Conservation (phyloP, 306 rosid species). For the Mucuna pruriens region DNA sequence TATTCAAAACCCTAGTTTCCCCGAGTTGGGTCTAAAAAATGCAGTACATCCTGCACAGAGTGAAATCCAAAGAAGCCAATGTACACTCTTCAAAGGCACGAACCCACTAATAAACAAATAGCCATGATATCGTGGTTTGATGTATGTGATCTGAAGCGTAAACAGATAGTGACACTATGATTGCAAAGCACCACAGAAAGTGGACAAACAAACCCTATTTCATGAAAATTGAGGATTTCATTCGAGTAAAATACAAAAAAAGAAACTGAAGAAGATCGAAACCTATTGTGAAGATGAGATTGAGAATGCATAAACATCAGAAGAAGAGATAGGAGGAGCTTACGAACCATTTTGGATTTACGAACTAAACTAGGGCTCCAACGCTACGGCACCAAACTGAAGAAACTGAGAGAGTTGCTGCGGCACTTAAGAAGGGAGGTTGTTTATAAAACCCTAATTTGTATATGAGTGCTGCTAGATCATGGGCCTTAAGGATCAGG, state of each 20-base stretch:
- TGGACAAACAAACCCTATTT: background rate
- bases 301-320: background rate
- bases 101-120: background rate
- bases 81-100: background rate
- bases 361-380: background rate
- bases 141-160: background rate
- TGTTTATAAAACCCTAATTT: background rate
- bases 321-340: background rate
- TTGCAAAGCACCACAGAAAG: background rate
- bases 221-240: background rate
- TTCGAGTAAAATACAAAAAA: background rate
- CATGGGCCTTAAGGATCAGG: background rate
- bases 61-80: background rate
- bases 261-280: background rate
- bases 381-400: background rate
- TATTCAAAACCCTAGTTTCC: background rate
- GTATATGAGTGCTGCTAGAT: background rate
- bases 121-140: background rate
- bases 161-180: background rate
- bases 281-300: background rate
- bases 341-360: conserved; percentile 28
- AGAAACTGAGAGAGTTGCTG: background rate
- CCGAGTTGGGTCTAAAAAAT: background rate
- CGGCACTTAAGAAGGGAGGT: background rate
- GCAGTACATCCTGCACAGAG: background rate